Conservation (phyloP, 2,329 filamentous ascomycete genomes). For the Gaeumannomyces sp. region DNA sequence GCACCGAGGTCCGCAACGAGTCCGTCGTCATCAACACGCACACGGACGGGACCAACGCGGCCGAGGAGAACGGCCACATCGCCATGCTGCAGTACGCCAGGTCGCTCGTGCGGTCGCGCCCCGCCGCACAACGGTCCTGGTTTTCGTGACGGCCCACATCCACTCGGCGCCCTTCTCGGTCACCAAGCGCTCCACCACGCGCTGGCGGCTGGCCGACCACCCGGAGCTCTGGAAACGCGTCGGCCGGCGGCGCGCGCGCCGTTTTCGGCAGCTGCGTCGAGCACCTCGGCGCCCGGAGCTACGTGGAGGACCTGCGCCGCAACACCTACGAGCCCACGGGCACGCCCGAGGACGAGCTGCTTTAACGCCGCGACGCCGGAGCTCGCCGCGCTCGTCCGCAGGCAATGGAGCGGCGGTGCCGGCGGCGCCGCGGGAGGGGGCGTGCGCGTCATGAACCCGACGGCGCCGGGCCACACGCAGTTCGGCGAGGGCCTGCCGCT, state of each 20-base stretch:
- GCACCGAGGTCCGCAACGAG: background rate
- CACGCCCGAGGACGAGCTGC: constrained; percentile 5
- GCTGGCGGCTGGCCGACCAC: constrained; percentile 8
- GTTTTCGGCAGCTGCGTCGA: constrained; percentile 6
- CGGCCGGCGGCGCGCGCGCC: background rate
- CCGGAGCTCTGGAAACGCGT: constrained; percentile 5
- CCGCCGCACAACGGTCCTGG: constrained; percentile 4
- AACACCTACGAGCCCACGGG: background rate
- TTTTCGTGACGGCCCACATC: constrained; percentile 6
- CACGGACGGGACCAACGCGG: constrained; percentile 9
- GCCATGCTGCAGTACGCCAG: background rate
- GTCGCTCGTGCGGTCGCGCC: background rate
- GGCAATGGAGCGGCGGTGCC: background rate
- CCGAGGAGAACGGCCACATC: constrained; percentile 9
- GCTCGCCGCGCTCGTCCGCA: background rate
- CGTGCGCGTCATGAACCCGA: background rate
- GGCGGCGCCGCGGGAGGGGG: background rate
- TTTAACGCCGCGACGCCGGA: constrained; percentile 6
- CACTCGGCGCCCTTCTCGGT: background rate
- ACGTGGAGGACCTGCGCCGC: background rate
- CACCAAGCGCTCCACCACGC: background rate
- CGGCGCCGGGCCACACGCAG: background rate
- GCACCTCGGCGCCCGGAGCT: constrained; percentile 5
- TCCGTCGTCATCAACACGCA: constrained; percentile 6
- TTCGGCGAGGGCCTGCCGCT: constrained; percentile 7